Base-by-base conservation (phyloP, 1,284 basidiomycete genomes). In the Moesziomyces parantarcticus region DNA sequence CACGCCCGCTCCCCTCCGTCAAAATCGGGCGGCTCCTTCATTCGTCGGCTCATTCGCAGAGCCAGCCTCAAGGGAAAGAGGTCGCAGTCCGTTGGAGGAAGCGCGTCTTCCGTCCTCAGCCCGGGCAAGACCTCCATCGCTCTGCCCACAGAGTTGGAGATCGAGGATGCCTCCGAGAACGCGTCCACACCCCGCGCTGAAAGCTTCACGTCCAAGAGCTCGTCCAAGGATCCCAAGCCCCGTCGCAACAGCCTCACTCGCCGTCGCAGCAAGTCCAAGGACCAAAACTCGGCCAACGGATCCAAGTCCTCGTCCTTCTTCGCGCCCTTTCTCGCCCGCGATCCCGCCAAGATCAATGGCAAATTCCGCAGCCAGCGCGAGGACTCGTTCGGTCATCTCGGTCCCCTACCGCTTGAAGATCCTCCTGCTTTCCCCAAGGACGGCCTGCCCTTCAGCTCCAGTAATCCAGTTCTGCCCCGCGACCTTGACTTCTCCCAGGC, bases 41-140 rank as follows among this genome's bases (percentile, higher is more conserved):
- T 74, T 23, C 65, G 71, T n/a, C 48, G 62, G 8, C 58, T 74
- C 40, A 74, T 74, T 29, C 60, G 71, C 23, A 57, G 65, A 50
- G 61, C 65, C 20, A 74, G 71, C 42, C 39, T 65, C 22, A 68
- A 61, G 20, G 44, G 65, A 58, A 74, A 47, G 34, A 61, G 69
- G 55, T 65, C 71, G 29, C 61, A 69, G n/a, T 74, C 71, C 26
- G 47, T 58, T 14, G 50, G 58, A 26, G 50, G 48, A n/a, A 48
- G 40, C 2, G 36, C 70, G 1, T 39, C 54, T 4, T 16, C 13
- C 26, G 25, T 32, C n/a, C 36, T 49, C 49, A 48, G 48, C 48
- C 40, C 54, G 18, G 18, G 18, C 29, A 58, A 58, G 48, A 47
- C 60, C n/a, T 58, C 61, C 2, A 46, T 56, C 14, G 55, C 50